Evolutionary conservation across 2,329 filamentous ascomycete species (phyloP), one percentile per base, ranked within the genome.

Genomic region (Alternaria sp.): DNA sequence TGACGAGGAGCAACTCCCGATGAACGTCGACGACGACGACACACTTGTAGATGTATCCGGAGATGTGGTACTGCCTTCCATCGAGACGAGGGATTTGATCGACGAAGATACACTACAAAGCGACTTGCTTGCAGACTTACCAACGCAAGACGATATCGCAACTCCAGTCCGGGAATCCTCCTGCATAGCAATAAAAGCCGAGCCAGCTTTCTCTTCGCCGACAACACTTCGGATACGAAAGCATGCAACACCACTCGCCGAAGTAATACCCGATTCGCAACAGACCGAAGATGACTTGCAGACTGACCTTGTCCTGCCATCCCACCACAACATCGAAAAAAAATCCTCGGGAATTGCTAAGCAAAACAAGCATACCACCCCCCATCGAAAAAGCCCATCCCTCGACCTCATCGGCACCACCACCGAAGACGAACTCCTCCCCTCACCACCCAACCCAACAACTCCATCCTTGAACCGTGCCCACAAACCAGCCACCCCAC

Each of bases 31-130:
- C 17, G 54, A 66, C 13, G 51, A 65, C 17, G 54, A 62, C 1
- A 61, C 62, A n/a, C 26, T 25, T 6, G 46, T 52, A 9, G 26
- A 54, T 13, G 25, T 56, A 47, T 47, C 63, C 11, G 66, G 70
- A 40, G 70, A 74, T 17, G 61, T 70, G 11, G 57, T 74, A 26
- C 46, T 75, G 17, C 72, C 71, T 1, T 75, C 73, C 1, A 71
- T 76, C 23, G 74, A 76, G 54, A 57, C 51, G 30, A 49, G 61
- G 9, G 64, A 59, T 7, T 57, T 69, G 9, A 56, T 65, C 17
- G 57, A 71, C 10, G 67, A 70, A 55, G 67, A 69, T 12, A 55
- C 61, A 12, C 58, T 70, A 17, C 69, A 69, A 36, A 59, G 59
- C 56, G 61, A 49, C 45, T 25, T 64, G 28, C 61, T 59, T 5